phyloP scores from a whole-genome alignment of 768 basidiomycete species.

The Pseudohyphozyma bogoriensis region DNA sequence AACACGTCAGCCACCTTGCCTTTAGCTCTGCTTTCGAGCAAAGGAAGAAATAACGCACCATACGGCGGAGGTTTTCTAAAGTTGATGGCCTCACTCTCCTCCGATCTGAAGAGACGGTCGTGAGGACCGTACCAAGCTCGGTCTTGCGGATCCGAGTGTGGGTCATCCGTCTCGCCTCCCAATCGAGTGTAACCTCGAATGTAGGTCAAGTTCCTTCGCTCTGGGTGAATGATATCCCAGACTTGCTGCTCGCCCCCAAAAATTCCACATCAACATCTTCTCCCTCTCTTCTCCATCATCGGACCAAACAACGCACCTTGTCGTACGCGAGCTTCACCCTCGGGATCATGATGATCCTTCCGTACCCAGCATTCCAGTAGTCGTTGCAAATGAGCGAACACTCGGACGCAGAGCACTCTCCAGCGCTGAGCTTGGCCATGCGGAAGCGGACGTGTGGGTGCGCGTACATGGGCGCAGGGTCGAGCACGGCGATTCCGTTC shows the following conservation, averaged over 20 bases:
- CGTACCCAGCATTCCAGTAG: slow-evolving; percentile 93
- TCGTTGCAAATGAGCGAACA: slow-evolving; percentile 97
- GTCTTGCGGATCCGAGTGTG: slow-evolving; percentile 92
- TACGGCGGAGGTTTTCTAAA: slow-evolving; percentile 75
- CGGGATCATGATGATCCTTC: slow-evolving; percentile 94
- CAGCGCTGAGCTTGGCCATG: slow-evolving; percentile 80
- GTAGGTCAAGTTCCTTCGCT: slow-evolving; percentile 80
- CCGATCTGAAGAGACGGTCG: slow-evolving; percentile 80
- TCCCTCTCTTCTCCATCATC: no score
- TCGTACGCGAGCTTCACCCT: slow-evolving; percentile 95
- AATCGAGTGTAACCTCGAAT: slow-evolving; percentile 86
- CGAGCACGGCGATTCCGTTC: slow-evolving; percentile 94
- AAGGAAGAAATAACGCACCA: slow-evolving; percentile 50
- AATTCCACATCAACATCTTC: no score
- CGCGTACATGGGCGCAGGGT: slow-evolving; percentile 88
- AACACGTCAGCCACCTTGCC: background rate
- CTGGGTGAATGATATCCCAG: slow-evolving; percentile 86
- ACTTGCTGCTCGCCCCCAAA: slow-evolving; percentile 54
- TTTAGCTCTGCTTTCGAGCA: background rate
- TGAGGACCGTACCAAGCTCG: slow-evolving; percentile 97
- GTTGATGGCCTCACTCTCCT: slow-evolving; percentile 65
- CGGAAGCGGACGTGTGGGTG: slow-evolving; percentile 87
- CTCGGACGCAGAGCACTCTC: slow-evolving; percentile 89
- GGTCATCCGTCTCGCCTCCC: slow-evolving; percentile 95
- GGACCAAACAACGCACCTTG: slow-evolving; percentile 45